Evolutionary conservation across 169 alveolate genomes (phyloP), one percentile per base, ranked within the genome.

Genomic region (Babesia bigemina): DNA sequence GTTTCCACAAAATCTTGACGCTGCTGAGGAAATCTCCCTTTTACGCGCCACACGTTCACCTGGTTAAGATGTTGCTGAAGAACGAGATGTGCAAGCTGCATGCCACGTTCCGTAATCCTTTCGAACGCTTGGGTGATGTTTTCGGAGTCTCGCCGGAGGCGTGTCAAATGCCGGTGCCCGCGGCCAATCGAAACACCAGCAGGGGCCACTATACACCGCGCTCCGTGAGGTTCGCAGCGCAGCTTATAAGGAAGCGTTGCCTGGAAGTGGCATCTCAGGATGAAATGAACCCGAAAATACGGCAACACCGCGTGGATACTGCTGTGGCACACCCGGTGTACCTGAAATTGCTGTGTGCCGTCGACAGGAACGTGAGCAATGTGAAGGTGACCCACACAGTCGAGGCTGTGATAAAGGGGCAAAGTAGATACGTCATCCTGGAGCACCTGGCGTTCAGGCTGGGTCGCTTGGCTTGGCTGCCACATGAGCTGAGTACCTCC

Each of bases 51-150:
- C 87, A 78, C 63, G 42, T 78, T 6, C 14, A n/a, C 28, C 50
- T 78, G 58, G 57, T 70, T 22, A 78, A 66, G 44, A 59, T 70
- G 60, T 28, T 78, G 75, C 63, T 78, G 24, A 78, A 59, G 67
- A 58, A 67, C 67, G 73, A 50, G 22, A 58, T 78, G 19, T 56
- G 66, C 47, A 78, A 57, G 87, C 24, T 78, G 7, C 21, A 57
- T 13, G 63, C 77, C 9, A 47, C 75, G 39, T 78, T 78, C 47
- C 28, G 52, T 29, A 63, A 50, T n/a, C n/a, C 50, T 10, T 45
- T 45, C 50, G n/a, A 16, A 13, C 50, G 50, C 50, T 2, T 13
- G 50, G 50, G 50, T 2, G 60, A 53, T 8, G 36, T 10, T 13
- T 11, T 21, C 17, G 28, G 60, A 14, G 36, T 53, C 28, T 49